Conservation (phyloP, 345 rosid species). For the Lepidium aucheri region DNA sequence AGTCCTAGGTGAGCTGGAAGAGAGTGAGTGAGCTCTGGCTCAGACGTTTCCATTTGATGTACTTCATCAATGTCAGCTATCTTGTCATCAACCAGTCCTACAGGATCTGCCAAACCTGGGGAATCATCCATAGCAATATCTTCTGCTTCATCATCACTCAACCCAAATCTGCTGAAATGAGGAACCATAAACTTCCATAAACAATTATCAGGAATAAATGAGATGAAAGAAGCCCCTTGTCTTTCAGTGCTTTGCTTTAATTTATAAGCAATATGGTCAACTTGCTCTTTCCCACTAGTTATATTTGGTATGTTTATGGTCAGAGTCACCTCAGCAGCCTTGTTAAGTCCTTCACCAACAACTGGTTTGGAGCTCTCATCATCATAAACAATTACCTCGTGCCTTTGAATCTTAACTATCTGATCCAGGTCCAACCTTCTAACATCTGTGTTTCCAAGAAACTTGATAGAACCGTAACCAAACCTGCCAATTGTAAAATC, state of each 20-base stretch:
- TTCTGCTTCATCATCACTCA: slow-evolving; percentile 91
- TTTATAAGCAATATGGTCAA: slow-evolving; percentile 34
- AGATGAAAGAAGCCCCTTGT: slow-evolving; percentile 75
- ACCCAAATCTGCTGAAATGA: slow-evolving; percentile 93
- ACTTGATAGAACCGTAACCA: slow-evolving; percentile 71
- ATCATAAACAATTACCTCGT: slow-evolving; percentile 70
- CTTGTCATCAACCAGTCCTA: slow-evolving; percentile 36
- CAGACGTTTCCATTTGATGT: slow-evolving; percentile 33
- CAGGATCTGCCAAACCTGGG: slow-evolving; percentile 33
- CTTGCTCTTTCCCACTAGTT: slow-evolving; percentile 20
- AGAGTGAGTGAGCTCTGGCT: slow-evolving; percentile 79
- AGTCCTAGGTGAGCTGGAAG: slow-evolving; percentile 95
- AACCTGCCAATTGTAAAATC: slow-evolving; percentile 68
- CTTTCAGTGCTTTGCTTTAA: slow-evolving; percentile 42
- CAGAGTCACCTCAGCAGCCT: slow-evolving; percentile 84
- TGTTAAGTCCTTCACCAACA: slow-evolving; percentile 81
- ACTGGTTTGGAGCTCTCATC: slow-evolving; percentile 69
- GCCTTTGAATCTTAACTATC: slow-evolving; percentile 65
- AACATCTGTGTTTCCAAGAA: slow-evolving; percentile 74
- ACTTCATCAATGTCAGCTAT: slow-evolving; percentile 40
- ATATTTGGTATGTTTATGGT: slow-evolving; percentile 25
- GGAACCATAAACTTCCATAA: slow-evolving; percentile 76
- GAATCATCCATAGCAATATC: slow-evolving; percentile 68
- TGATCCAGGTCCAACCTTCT: slow-evolving; percentile 59
- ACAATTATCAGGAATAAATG: slow-evolving; percentile 47